Base-by-base conservation (phyloP, 1,139 yeast species). In the Candida dubliniensis region DNA sequence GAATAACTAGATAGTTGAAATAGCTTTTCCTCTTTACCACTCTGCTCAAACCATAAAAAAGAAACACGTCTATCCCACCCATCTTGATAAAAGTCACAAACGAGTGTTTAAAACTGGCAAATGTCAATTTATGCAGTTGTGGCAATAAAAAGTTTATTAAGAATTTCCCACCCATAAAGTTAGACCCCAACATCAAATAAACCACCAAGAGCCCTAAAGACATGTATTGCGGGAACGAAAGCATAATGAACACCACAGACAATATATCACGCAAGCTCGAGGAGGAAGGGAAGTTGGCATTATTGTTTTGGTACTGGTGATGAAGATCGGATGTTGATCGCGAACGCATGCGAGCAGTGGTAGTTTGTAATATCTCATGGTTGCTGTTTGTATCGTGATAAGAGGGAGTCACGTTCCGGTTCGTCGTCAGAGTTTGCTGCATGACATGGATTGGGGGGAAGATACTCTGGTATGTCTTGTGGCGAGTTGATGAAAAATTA, bases 141-240 rank as follows among this genome's bases (percentile, higher is more conserved):
- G 48, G 48, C 14, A 46, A 39, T 18, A 46, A 33, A 23, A 40
- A 40, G 39, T 68, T 61, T 14, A 74, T 63, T 25, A 76, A 53
- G 27, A 71, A 55, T 42, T 69, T 67, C 9, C 79, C 77, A 14
- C 77, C 70, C 40, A 71, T 58, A 32, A 69, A 63, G 36, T 70
- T 68, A 31, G 72, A 67, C 5, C 78, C 78, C 40, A 74, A 61
- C 15, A 72, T 55, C 10, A 74, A 66, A 47, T 75, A 77, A 2
- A 67, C 41, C 0, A 66, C 42, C 41, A 78, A 59, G 5, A 74
- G 57, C 10, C 67, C 46, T 36, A 71, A 59, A 30, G 78, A 72
- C 10, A 73, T 42, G 57, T 71, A 63, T 40, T 66, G 67, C 3
- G 81, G 81, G 26, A 76, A 55, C 15, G 69, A 60, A 39, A 72